phyloP scores from a whole-genome alignment of 2,329 filamentous ascomycete species.

The Cladobotryum protrusum region DNA sequence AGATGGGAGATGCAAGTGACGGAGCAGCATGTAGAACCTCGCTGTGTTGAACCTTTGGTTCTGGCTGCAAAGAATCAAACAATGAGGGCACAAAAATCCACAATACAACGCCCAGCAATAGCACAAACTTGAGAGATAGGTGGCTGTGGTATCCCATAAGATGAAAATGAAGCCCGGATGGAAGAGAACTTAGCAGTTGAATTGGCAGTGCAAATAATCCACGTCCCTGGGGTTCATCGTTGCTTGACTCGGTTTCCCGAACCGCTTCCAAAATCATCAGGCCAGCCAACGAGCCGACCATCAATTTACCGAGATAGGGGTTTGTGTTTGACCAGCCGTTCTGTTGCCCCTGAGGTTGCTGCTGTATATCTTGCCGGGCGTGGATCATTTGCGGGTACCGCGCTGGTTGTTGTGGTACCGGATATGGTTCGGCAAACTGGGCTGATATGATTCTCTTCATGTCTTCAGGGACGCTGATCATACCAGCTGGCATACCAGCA shows the following conservation, averaged over 20 bases:
- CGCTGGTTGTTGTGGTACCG: conserved; percentile 41
- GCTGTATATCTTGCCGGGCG: conserved; percentile 25
- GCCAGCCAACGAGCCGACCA: conserved; percentile 87
- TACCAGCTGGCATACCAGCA: conserved; percentile 42
- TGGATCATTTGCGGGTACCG: conserved; percentile 23
- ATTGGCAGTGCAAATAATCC: conserved; percentile 61
- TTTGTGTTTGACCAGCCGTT: conserved; percentile 48
- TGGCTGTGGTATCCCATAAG: conserved; percentile 50
- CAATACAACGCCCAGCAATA: conserved; percentile 48
- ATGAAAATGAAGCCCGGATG: conserved; percentile 44
- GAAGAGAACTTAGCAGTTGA: conserved; percentile 46
- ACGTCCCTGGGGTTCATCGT: conserved; percentile 56
- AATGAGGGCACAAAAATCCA: conserved; percentile 52
- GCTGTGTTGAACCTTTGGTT: conserved; percentile 45
- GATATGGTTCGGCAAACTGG: conserved; percentile 50
- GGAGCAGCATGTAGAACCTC: conserved; percentile 49
- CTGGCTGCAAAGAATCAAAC: conserved; percentile 39
- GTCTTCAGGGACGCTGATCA: conserved; percentile 61
- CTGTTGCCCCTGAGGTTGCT: conserved; percentile 43
- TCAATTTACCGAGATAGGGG: conserved; percentile 67
- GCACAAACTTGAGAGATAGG: conserved; percentile 45
- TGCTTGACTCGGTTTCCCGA: conserved; percentile 57
- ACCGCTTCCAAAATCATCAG: conserved; percentile 87
- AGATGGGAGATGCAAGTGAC: conserved; percentile 72
- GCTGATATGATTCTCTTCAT: conserved; percentile 58